These are phyloP conservation scores for Xylaria sp. DNA, from an alignment of 2,329 filamentous ascomycete species.

Conservation along the genomic window DNA sequence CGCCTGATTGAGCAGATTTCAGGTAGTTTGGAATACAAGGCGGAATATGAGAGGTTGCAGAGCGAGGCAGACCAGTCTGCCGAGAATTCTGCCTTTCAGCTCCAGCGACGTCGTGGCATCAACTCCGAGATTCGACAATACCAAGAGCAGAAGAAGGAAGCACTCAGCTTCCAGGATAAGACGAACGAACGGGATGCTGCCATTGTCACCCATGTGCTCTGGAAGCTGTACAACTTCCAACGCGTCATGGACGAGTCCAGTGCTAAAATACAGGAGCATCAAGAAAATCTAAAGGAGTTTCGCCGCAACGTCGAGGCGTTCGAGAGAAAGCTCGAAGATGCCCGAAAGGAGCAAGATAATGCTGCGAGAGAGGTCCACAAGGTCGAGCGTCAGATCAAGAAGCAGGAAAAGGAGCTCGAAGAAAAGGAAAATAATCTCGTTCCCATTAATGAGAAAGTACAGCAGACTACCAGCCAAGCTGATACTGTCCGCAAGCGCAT, in stretches of 20 bases:
- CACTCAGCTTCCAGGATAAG: conserved; percentile 92
- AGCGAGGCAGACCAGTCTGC: conserved; percentile 84
- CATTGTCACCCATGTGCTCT: conserved; percentile 91
- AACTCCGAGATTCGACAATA: conserved; percentile 99
- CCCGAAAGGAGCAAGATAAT: conserved; percentile 83
- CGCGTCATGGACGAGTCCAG: conserved; percentile 92
- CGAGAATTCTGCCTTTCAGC: conserved; percentile 88
- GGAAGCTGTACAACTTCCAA: conserved; percentile 97
- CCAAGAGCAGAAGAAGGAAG: conserved; percentile 94
- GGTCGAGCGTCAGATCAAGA: conserved; percentile 85
- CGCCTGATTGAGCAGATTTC: conserved; percentile 97
- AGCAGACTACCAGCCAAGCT: conserved; percentile 77
- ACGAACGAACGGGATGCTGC: conserved; percentile 90
- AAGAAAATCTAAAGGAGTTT: conserved; percentile 94
- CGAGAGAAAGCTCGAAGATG: conserved; percentile 81
- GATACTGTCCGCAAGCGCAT: conserved; percentile 75
- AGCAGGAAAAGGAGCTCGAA: conserved; percentile 87
- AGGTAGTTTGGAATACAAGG: conserved; percentile 92
- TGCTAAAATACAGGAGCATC: conserved; percentile 88
- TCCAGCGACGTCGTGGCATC: conserved; percentile 90
- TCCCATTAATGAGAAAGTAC: conserved; percentile 91
- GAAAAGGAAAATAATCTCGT: conserved; percentile 86
- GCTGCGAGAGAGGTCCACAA: conserved; percentile 81
- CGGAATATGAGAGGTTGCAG: conserved; percentile 92
- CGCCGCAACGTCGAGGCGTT: conserved; percentile 88